Evolutionary conservation across 148 eudicot genomes (phyloP).

Genomic region (Persicaria maculosa): DNA sequence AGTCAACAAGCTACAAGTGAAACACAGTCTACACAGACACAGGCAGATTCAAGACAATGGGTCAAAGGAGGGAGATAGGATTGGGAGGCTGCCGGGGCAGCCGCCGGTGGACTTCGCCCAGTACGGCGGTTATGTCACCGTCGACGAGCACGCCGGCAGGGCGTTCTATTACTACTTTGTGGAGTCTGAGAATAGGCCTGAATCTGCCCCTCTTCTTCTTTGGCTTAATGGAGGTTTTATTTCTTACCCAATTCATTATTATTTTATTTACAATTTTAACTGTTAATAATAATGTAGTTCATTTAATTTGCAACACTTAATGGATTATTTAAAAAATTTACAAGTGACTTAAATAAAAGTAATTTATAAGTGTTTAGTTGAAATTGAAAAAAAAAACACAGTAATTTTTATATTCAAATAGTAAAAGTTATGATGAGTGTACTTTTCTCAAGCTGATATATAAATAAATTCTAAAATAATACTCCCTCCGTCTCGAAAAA

Average conservation of each 20-base stretch:
- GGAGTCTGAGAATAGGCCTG: slow-evolving; percentile 26
- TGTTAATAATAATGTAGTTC: not conserved
- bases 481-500: too few species aligned
- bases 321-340: too few species aligned
- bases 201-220: slow-evolving; percentile 53
- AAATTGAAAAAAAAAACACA: too few species aligned
- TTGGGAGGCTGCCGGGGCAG: slow-evolving; percentile 48
- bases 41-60: not conserved
- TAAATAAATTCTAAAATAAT: too few species aligned
- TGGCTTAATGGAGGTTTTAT: slow-evolving; percentile 85
- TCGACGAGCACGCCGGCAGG: slow-evolving; percentile 30
- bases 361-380: too few species aligned
- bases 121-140: slow-evolving; percentile 64
- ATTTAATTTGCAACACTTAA: not conserved
- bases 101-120: slow-evolving; percentile 41
- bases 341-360: too few species aligned
- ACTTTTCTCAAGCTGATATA: too few species aligned
- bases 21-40: not conserved
- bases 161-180: slow-evolving; percentile 60
- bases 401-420: too few species aligned
- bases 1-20: not conserved
- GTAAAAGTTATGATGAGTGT: too few species aligned
- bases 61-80: slow-evolving; percentile 39
- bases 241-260: slow-evolving; percentile 9
- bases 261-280: not conserved